These are phyloP conservation scores for Bjerkandera adusta DNA, from an alignment of 1,284 basidiomycete genomes.

Conservation along the genomic window DNA sequence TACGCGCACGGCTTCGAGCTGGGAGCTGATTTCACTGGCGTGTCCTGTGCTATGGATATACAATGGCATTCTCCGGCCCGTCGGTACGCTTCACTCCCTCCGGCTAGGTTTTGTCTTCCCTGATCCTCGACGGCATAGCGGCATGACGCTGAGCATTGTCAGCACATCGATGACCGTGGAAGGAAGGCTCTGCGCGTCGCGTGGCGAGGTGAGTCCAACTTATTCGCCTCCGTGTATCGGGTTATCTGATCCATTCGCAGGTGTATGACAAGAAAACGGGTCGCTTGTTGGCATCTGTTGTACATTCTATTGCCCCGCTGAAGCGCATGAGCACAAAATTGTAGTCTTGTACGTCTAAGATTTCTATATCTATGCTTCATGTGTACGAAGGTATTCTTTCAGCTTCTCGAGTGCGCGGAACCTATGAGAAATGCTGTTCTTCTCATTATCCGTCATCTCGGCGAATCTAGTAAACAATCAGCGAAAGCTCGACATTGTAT, in stretches of 20 bases:
- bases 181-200: slow-evolving; percentile 20
- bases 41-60: slow-evolving; percentile 26
- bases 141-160: slow-evolving; percentile 23
- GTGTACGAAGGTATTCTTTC: slow-evolving; percentile 55
- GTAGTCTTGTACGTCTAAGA: too few species aligned
- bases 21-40: slow-evolving; percentile 21
- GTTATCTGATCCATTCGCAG: slow-evolving; percentile 13
- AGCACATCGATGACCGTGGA: slow-evolving; percentile 22
- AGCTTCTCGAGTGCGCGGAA: slow-evolving; percentile 87
- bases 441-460: slow-evolving; percentile 87
- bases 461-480: slow-evolving; percentile 63
- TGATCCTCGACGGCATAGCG: slow-evolving; percentile 16
- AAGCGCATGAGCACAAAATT: neutral
- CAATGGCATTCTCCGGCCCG: slow-evolving; percentile 24
- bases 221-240: neutral
- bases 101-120: neutral
- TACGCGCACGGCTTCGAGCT: slow-evolving; percentile 21
- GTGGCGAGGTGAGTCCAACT: slow-evolving; percentile 23
- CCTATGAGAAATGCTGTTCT: slow-evolving; percentile 90
- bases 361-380: slow-evolving; percentile 5
- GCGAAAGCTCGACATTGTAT: neutral
- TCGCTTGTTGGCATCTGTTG: slow-evolving; percentile 23
- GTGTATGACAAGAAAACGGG: slow-evolving; percentile 26
- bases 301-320: slow-evolving; percentile 24
- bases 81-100: slow-evolving; percentile 16